These are phyloP conservation scores for Rhynchospora tenuis DNA, from an alignment of 176 grass and related monocot species.

Conservation along the genomic window DNA sequence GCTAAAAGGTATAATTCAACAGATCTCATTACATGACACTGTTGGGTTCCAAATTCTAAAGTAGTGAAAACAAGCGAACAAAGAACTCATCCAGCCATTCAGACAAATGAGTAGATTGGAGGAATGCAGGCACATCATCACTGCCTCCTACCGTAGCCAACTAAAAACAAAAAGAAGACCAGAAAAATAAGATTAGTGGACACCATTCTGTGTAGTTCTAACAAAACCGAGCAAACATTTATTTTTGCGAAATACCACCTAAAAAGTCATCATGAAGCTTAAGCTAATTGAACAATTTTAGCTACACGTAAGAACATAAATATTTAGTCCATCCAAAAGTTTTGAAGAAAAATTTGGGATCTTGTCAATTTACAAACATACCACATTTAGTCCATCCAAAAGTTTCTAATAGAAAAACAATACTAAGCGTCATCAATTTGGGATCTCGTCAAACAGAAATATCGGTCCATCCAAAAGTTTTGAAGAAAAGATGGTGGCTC, in stretches of 20 bases:
- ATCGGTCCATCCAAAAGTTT: neutral
- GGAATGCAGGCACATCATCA: constrained; percentile 47
- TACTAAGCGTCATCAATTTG: neutral
- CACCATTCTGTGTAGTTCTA: neutral
- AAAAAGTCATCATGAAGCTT: neutral
- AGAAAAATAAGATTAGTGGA: neutral
- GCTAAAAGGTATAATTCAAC: neutral
- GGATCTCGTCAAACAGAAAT: neutral
- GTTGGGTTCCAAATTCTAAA: constrained; percentile 85
- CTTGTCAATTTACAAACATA: no score
- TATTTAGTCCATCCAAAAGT: no score
- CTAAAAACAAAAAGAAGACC: constrained; percentile 30
- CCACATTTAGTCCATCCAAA: no score
- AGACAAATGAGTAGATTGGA: constrained; percentile 63
- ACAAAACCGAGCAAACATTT: neutral
- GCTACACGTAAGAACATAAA: constrained; percentile 20
- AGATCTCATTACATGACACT: constrained; percentile 65
- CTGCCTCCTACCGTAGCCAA: constrained; percentile 57
- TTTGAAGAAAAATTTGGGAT: no score
- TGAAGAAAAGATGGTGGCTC: neutral
- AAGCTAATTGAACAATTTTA: neutral
- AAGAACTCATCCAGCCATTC: constrained; percentile 95
- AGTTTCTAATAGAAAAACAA: constrained; percentile 25
- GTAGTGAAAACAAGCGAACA: constrained; percentile 75
- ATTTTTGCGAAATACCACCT: neutral